Conservation (phyloP, 306 rosid genomes). For the Gastrolobium bilobum region DNA sequence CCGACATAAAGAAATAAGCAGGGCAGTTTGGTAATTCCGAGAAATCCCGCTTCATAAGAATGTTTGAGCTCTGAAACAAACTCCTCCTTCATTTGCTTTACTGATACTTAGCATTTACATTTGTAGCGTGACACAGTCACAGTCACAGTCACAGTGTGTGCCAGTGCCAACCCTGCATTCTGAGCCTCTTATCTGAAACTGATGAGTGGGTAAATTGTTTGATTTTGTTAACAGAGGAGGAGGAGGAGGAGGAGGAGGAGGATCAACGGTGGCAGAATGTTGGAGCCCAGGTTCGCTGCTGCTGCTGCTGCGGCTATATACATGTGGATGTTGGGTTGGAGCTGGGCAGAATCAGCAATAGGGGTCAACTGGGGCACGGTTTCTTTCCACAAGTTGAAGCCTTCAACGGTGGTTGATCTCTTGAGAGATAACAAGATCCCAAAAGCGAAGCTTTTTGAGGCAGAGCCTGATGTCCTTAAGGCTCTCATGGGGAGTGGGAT, state of each 20-base stretch:
- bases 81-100: conserved; percentile 3
- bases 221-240: background rate
- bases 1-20: conserved; percentile 7
- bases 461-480: conserved; percentile 63
- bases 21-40: conserved; percentile 16
- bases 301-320: conserved; percentile 3
- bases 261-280: conserved; percentile 58
- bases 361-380: conserved; percentile 94
- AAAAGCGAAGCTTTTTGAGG: conserved; percentile 83
- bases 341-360: conserved; percentile 62
- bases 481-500: conserved; percentile 76
- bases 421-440: conserved; percentile 65
- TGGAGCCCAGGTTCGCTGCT: conserved; percentile 39
- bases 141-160: background rate
- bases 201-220: conserved; percentile 9
- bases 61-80: background rate
- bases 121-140: too few species aligned
- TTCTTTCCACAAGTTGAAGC: conserved; percentile 70
- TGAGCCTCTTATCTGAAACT: background rate
- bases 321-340: conserved; percentile 38
- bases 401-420: conserved; percentile 76
- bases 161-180: background rate
- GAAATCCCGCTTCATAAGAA: background rate
- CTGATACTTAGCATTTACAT: too few species aligned
- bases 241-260: too few species aligned